These are phyloP conservation scores for Ceratobasidium sp. DNA, from an alignment of 1,284 basidiomycete species.

Conservation along the genomic window DNA sequence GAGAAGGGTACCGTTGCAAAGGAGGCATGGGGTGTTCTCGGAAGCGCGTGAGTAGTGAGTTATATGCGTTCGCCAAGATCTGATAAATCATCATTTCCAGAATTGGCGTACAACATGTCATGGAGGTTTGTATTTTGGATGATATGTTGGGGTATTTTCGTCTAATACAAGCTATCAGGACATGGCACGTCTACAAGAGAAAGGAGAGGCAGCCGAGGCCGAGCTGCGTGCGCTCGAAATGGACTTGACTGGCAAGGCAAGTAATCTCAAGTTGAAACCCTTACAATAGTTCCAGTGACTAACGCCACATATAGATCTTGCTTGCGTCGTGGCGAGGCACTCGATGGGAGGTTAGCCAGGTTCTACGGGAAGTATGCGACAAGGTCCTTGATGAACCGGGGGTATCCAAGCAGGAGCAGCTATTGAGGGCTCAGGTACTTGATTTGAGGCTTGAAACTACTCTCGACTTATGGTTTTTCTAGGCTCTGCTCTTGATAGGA, in stretches of 20 bases:
- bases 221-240: slow-evolving; percentile 87
- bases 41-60: slow-evolving; percentile 66
- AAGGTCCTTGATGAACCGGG: slow-evolving; percentile 79
- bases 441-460: neutral
- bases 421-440: slow-evolving; percentile 81
- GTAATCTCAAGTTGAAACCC: slow-evolving; percentile 16
- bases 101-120: slow-evolving; percentile 71
- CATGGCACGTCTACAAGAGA: slow-evolving; percentile 89
- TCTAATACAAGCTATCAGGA: slow-evolving; percentile 65
- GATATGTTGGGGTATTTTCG: slow-evolving; percentile 44
- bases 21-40: slow-evolving; percentile 92
- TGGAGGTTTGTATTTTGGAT: slow-evolving; percentile 44
- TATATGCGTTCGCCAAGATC: neutral
- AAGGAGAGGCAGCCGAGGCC: slow-evolving; percentile 82
- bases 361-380: slow-evolving; percentile 80
- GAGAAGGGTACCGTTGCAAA: slow-evolving; percentile 93
- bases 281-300: slow-evolving; percentile 28
- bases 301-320: slow-evolving; percentile 65
- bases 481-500: slow-evolving; percentile 84
- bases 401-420: slow-evolving; percentile 69
- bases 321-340: slow-evolving; percentile 95
- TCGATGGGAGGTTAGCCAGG: slow-evolving; percentile 88
- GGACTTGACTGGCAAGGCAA: slow-evolving; percentile 90
- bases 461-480: neutral
- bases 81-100: slow-evolving; percentile 50